Conservation (phyloP, 768 basidiomycete genomes). For the Trametes cubensis region DNA sequence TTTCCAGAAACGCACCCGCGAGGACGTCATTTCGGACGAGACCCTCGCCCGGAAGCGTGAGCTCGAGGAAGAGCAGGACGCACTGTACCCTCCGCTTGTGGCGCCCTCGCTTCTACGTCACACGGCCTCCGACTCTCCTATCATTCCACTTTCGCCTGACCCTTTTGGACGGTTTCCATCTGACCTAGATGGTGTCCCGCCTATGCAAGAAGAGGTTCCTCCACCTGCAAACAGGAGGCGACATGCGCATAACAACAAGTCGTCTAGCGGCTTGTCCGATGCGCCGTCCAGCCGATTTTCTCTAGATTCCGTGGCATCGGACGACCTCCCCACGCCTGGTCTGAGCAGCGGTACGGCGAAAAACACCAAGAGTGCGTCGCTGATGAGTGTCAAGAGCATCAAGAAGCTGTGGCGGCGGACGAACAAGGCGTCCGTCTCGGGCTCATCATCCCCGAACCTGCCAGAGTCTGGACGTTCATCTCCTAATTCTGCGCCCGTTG, state of each 20-base stretch:
- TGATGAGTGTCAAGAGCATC: constrained; percentile 75
- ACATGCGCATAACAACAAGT: constrained; percentile 13
- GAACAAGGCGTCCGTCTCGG: constrained; percentile 39
- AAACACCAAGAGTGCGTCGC: constrained; percentile 40
- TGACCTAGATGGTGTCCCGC: constrained; percentile 11
- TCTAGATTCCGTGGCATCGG: constrained; percentile 61
- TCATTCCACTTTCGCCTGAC: constrained; percentile 85
- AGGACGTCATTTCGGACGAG: constrained; percentile 47
- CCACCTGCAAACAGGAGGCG: constrained; percentile 4
- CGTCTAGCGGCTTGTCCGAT: constrained; percentile 21
- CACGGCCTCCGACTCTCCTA: constrained; percentile 46
- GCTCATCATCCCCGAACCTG: constrained; percentile 13
- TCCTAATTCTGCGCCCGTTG: constrained; percentile 24
- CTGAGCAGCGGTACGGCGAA: constrained; percentile 23
- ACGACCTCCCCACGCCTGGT: constrained; percentile 20
- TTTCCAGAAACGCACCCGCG: constrained; percentile 32
- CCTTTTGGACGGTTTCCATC: constrained; percentile 79
- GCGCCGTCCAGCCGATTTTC: constrained; percentile 62
- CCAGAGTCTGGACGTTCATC: constrained; percentile 31
- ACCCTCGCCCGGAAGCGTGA: constrained; percentile 46
- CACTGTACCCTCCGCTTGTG: constrained; percentile 46
- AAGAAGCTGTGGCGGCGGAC: constrained; percentile 82
- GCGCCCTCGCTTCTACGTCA: constrained; percentile 32
- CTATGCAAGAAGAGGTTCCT: constrained; percentile 21
- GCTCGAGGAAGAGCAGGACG: constrained; percentile 51